Evolutionary conservation across 805 yeast species (phyloP), one percentile per base, ranked within the genome.

Genomic region (Spathaspora sp.): DNA sequence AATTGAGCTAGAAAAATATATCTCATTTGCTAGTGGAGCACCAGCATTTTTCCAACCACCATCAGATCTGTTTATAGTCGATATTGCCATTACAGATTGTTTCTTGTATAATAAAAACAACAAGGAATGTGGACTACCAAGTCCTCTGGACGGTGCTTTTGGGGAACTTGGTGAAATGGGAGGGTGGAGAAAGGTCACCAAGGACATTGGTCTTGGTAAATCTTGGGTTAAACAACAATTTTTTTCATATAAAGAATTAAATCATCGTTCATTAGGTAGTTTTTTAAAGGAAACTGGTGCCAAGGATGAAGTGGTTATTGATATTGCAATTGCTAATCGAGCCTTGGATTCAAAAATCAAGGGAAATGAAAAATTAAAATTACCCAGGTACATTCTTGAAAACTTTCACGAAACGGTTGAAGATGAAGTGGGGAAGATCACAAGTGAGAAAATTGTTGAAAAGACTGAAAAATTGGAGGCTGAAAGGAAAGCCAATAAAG

Each of bases 121-220:
- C 29, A 52, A 57, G 2, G 49, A 46, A 17, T 69, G 73, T 57
- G 72, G 73, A 1, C 26, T 57, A 1, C 73, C 74, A 14, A 18
- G 45, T 6, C 46, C 53, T 7, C 23, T 44, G 1, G 61, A 60
- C 6, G 73, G 72, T 2, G 42, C 52, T 8, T 38, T 55, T 42
- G 75, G 69, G 5, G 67, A 70, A 42, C 44, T 64, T 12, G 47
- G 48, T 1, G 56, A 55, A 8, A 49, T 55, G 38, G 68, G 69
- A 7, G 68, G 67, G 11, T 81, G 83, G 83, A 49, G 55, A 38
- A 65, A 67, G 47, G 54, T 79, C 23, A 72, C 73, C 19, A 80
- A 80, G 56, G 85, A 82, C 58, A 66, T 82, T 39, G 58, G 60
- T 16, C 67, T 82, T 50, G 75, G 76, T 4, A 56, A 62, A 19